Conservation (phyloP, 83 land plant species). For the Larix sibirica region DNA sequence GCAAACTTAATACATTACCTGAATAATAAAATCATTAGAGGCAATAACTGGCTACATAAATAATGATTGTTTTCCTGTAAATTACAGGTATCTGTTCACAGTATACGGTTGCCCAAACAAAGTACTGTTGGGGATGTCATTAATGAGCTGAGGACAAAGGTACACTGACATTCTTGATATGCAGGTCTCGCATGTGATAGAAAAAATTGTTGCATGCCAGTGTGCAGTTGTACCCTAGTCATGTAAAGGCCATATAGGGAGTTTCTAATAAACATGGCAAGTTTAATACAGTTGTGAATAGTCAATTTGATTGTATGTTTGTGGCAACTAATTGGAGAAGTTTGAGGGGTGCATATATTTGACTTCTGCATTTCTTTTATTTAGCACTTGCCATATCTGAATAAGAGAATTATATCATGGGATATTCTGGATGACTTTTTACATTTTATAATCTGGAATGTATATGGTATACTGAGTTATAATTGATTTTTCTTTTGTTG, state of each 20-base stretch:
- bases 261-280: background rate
- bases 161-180: slow-evolving; percentile 10
- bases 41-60: background rate
- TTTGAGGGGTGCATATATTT: background rate
- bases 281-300: background rate
- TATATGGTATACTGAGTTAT: background rate
- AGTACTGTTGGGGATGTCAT: slow-evolving; percentile 98
- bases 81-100: slow-evolving; percentile 83
- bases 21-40: background rate
- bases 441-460: background rate
- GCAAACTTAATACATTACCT: background rate
- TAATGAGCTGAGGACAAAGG: slow-evolving; percentile 88
- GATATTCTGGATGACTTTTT: background rate
- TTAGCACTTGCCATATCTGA: background rate
- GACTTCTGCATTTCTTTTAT: background rate
- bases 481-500: background rate
- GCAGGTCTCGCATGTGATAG: background rate
- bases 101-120: slow-evolving; percentile 90
- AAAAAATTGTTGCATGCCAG: no score
- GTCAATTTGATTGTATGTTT: background rate
- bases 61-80: slow-evolving; percentile 9
- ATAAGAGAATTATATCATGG: background rate
- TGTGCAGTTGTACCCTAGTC: background rate
- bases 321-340: background rate
- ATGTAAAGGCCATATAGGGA: background rate